Conservation (phyloP, 2,329 filamentous ascomycete species). For the Xylaria sp. region DNA sequence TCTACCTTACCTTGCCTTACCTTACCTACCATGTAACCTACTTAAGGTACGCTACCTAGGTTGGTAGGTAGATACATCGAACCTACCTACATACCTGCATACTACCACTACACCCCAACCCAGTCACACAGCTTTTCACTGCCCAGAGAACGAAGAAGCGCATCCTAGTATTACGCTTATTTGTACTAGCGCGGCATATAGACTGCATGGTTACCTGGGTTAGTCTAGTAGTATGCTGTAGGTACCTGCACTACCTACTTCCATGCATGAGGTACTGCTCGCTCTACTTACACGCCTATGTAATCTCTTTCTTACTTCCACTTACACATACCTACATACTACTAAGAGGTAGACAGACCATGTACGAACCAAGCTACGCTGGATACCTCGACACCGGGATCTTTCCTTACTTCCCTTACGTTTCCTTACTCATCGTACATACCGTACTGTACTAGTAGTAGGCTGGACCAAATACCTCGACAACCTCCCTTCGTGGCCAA, state of each 20-base stretch:
- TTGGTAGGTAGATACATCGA: neutral
- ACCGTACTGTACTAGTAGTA: neutral
- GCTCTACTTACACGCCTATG: too few species aligned
- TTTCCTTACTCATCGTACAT: slow-evolving; percentile 2
- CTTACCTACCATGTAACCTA: too few species aligned
- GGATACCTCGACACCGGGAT: neutral
- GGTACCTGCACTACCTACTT: neutral
- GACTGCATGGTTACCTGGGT: slow-evolving; percentile 23
- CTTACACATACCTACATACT: neutral
- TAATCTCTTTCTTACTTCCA: neutral
- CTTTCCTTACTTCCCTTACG: neutral
- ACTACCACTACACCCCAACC: slow-evolving; percentile 38
- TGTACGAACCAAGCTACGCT: neutral
- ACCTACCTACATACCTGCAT: too few species aligned
- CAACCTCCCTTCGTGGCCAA: slow-evolving; percentile 31
- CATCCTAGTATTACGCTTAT: slow-evolving; percentile 32
- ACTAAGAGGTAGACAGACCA: too few species aligned
- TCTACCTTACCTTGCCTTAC: too few species aligned
- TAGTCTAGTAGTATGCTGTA: too few species aligned
- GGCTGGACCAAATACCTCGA: slow-evolving; percentile 1
- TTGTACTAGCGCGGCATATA: slow-evolving; percentile 33
- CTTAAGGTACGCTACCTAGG: neutral
- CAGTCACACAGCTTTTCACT: slow-evolving; percentile 45
- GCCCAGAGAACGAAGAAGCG: slow-evolving; percentile 45
- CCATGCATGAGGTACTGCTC: too few species aligned